These are phyloP conservation scores for Colletotrichum melonis DNA, from an alignment of 2,329 filamentous ascomycete genomes.

Conservation along the genomic window DNA sequence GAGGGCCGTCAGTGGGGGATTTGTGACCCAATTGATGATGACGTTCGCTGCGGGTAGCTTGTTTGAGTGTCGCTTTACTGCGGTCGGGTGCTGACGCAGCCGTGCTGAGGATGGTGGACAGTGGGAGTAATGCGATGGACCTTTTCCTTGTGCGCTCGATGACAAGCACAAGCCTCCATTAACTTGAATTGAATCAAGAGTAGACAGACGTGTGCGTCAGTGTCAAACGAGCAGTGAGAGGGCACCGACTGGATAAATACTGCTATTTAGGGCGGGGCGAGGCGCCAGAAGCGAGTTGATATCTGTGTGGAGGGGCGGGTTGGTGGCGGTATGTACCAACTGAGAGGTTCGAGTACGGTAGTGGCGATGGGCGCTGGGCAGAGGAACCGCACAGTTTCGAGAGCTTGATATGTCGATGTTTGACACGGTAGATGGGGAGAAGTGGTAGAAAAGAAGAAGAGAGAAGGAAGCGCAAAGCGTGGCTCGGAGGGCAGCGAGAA, in stretches of 20 bases:
- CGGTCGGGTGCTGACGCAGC: conserved; percentile 22
- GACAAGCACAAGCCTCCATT: conserved; percentile 7
- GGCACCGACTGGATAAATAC: neutral
- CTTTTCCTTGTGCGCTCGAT: conserved; percentile 3
- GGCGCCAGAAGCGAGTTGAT: conserved; percentile 4
- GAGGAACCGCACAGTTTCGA: neutral
- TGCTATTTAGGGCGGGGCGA: neutral
- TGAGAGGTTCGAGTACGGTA: neutral
- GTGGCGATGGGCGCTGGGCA: conserved; percentile 13
- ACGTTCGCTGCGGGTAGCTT: conserved; percentile 22
- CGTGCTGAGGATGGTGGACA: conserved; percentile 2
- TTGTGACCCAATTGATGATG: conserved; percentile 22
- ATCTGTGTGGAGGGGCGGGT: neutral
- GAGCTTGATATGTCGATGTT: neutral
- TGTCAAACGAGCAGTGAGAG: neutral
- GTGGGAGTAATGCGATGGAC: conserved; percentile 14
- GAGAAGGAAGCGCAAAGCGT: neutral
- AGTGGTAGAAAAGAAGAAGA: neutral
- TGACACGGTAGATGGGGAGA: neutral
- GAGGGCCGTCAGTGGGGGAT: conserved; percentile 22
- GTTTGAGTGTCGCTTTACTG: conserved; percentile 10
- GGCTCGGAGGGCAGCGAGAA: conserved; percentile 2
- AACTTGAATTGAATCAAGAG: conserved; percentile 12
- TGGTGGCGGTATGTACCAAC: conserved; percentile 6
- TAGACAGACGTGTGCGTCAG: conserved; percentile 5